Evolutionary conservation across 495 filamentous ascomycete genomes (phyloP).

Genomic region (Tuber melanosporum): DNA sequence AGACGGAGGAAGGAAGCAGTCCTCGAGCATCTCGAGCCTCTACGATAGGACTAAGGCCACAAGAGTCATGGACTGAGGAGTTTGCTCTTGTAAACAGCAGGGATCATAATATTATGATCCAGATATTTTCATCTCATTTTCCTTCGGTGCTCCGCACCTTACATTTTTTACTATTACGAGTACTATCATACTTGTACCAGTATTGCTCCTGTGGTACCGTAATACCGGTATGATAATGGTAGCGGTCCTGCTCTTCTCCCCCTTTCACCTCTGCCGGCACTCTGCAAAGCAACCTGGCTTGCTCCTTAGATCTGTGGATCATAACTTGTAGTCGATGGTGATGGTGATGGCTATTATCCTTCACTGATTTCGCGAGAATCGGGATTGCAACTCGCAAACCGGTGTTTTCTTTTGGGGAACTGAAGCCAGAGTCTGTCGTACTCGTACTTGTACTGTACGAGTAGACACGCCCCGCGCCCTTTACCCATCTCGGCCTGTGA

Average conservation of each 20-base stretch:
- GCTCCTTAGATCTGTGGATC: background rate
- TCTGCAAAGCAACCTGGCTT: background rate
- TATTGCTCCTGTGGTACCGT: background rate
- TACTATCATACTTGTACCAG: background rate
- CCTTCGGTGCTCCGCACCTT: no score
- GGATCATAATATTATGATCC: background rate
- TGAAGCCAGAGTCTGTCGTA: slow-evolving; percentile 1
- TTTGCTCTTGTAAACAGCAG: background rate
- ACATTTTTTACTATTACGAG: background rate
- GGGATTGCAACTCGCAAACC: background rate
- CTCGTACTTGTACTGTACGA: no score
- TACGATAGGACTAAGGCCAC: background rate
- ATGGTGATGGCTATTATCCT: background rate
- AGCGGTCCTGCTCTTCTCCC: background rate
- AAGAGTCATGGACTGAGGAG: background rate
- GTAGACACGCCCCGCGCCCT: slow-evolving; percentile 19
- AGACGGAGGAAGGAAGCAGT: background rate
- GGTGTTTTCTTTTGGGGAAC: background rate
- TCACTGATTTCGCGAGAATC: background rate
- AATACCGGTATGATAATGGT: background rate
- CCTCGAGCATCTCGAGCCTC: background rate
- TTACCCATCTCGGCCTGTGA: slow-evolving; percentile 12
- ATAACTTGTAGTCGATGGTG: background rate
- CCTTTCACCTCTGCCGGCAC: background rate
- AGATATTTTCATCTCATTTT: background rate